Conservation (phyloP, 768 basidiomycete species). For the Russula sp. region DNA sequence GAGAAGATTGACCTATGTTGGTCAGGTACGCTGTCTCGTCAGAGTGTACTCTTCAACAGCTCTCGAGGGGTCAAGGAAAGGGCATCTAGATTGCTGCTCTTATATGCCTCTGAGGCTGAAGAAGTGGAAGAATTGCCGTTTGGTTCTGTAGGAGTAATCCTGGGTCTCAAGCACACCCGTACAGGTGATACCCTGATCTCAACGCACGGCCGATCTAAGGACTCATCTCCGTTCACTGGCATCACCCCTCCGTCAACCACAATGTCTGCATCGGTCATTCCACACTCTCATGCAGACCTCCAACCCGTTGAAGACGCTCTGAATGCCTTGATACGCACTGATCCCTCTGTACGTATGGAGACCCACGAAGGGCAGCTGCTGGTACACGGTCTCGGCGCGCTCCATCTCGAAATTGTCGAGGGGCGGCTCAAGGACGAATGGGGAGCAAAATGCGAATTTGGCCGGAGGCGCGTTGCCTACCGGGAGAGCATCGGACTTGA, state of each 20-base stretch:
- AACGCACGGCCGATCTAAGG: conserved; percentile 32
- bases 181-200: conserved; percentile 83
- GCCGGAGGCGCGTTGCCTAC: conserved; percentile 72
- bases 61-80: conserved; percentile 67
- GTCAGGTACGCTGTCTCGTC: conserved; percentile 62
- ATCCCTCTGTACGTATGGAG: conserved; percentile 82
- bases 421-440: conserved; percentile 77
- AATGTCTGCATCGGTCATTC: conserved; percentile 78
- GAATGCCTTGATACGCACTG: conserved; percentile 67
- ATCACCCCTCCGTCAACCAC: conserved; percentile 78
- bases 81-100: conserved; percentile 63
- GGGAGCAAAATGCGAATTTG: conserved; percentile 71
- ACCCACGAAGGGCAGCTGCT: conserved; percentile 77
- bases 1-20: conserved; percentile 6
- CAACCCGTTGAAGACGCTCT: conserved; percentile 74
- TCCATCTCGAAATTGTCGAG: conserved; percentile 87
- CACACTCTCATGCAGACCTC: conserved; percentile 72
- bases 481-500: conserved; percentile 48
- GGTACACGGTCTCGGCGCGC: conserved; percentile 75
- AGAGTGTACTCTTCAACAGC: conserved; percentile 56
- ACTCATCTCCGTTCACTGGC: conserved; percentile 45
- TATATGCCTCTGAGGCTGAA: conserved; percentile 70
- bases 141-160: conserved; percentile 78
- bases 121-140: conserved; percentile 78
- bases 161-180: conserved; percentile 77